Percentiles rank a stretch among this genome's conserved stretches.
Evolutionary conservation across 805 yeast genomes (phyloP).

Genomic region (Metschnikowia similis): DNA sequence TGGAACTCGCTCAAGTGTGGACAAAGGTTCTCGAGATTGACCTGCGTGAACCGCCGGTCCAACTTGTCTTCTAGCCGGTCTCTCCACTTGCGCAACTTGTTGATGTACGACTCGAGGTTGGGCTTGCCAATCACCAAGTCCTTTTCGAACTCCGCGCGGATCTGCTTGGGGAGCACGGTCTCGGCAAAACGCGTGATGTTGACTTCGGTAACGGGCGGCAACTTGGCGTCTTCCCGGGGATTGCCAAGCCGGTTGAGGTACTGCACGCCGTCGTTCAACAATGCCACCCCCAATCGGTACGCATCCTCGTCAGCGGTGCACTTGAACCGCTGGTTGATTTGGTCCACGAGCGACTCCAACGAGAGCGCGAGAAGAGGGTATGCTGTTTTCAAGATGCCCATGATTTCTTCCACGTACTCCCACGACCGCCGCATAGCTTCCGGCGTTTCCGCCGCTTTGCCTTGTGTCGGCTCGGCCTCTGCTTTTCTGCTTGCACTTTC

Average conservation of each 20-base stretch:
- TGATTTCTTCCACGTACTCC: slow-evolving; percentile 88
- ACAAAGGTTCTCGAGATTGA: slow-evolving; percentile 83
- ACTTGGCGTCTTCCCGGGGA: slow-evolving; percentile 81
- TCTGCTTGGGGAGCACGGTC: slow-evolving; percentile 83
- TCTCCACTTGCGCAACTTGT: slow-evolving; percentile 85
- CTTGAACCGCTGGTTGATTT: slow-evolving; percentile 88
- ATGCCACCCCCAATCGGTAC: slow-evolving; percentile 85
- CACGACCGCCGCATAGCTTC: slow-evolving; percentile 66
- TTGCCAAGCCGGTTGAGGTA: slow-evolving; percentile 80
- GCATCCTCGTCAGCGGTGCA: slow-evolving; percentile 95
- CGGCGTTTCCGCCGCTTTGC: slow-evolving; percentile 4
- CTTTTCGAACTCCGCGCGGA: slow-evolving; percentile 83
- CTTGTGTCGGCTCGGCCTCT: background rate
- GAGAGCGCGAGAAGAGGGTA: slow-evolving; percentile 91
- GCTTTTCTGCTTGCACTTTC: background rate
- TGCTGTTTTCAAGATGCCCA: slow-evolving; percentile 93
- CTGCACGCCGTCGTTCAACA: slow-evolving; percentile 89
- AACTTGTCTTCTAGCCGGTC: slow-evolving; percentile 87
- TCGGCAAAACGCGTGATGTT: slow-evolving; percentile 88
- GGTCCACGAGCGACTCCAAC: slow-evolving; percentile 91
- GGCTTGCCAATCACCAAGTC: slow-evolving; percentile 89
- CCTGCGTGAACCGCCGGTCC: slow-evolving; percentile 75
- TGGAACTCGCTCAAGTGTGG: slow-evolving; percentile 97
- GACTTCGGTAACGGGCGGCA: slow-evolving; percentile 89
- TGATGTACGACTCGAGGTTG: slow-evolving; percentile 79